Evolutionary conservation across 257 asterid genomes (phyloP).

Genomic region (Solanum habrochaites): DNA sequence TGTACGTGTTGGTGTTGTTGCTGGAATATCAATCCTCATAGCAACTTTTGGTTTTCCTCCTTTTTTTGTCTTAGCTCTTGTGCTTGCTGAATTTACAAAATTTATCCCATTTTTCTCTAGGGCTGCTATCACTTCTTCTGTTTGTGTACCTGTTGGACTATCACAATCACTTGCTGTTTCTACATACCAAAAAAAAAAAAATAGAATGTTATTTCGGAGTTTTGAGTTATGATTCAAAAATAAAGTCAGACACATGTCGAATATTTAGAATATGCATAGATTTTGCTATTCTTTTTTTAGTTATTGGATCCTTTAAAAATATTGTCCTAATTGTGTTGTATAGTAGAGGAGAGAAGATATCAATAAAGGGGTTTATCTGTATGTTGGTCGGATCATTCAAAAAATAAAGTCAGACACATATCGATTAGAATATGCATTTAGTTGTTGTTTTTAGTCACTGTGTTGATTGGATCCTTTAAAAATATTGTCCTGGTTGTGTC

Average conservation of each 20-base stretch:
- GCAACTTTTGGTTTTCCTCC: slow-evolving; percentile 52
- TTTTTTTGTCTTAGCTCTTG: slow-evolving; percentile 27
- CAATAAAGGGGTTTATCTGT: background rate
- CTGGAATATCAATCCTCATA: slow-evolving; percentile 72
- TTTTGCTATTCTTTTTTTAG: no score
- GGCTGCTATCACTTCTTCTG: slow-evolving; percentile 54
- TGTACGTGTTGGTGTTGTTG: slow-evolving; percentile 70
- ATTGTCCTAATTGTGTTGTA: background rate
- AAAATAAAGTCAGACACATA: no score
- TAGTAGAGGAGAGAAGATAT: background rate
- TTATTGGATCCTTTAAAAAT: background rate
- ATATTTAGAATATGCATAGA: no score
- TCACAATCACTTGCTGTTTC: slow-evolving; percentile 46
- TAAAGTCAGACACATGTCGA: background rate
- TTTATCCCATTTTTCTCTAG: slow-evolving; percentile 56
- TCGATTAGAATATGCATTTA: no score
- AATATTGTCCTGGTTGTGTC: background rate
- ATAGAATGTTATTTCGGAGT: background rate
- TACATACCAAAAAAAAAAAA: background rate
- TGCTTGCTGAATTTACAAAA: slow-evolving; percentile 36
- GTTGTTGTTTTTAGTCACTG: background rate
- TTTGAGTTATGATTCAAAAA: background rate
- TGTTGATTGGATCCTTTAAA: background rate
- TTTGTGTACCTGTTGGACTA: slow-evolving; percentile 17
- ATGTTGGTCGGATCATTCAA: background rate